Evolutionary conservation across 2,329 filamentous ascomycete genomes (phyloP).

Genomic region (Cercospora nicotianae): DNA sequence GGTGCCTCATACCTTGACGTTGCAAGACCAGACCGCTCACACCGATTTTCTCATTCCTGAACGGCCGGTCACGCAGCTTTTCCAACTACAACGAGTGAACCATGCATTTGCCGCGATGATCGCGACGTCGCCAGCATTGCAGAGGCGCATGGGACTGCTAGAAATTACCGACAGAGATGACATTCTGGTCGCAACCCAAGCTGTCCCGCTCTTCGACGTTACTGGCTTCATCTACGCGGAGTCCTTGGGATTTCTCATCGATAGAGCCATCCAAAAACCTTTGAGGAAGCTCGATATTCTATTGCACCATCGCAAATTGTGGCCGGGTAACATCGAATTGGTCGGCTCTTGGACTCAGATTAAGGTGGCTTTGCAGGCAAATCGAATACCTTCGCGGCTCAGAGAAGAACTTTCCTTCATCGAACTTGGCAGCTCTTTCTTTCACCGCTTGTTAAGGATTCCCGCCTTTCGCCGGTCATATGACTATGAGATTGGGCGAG

Average conservation of each 20-base stretch:
- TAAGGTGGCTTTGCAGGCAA: neutral
- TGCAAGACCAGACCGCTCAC: neutral
- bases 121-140: neutral
- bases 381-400: neutral
- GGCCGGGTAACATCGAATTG: neutral
- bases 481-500: neutral
- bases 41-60: neutral
- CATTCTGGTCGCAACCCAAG: neutral
- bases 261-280: neutral
- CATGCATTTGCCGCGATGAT: neutral
- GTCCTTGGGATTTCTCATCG: neutral
- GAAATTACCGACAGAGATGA: neutral
- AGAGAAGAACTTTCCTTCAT: neutral
- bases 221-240: neutral
- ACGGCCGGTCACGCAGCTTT: neutral
- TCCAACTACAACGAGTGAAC: neutral
- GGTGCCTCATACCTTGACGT: neutral
- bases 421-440: neutral
- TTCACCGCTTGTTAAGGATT: neutral
- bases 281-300: neutral
- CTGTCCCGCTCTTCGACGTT: neutral
- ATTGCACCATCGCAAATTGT: neutral
- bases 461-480: neutral
- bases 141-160: neutral
- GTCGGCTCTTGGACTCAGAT: neutral